Percentiles rank a stretch among this genome's conserved stretches.
phyloP scores from a whole-genome alignment of 257 asterid species.

The Phtheirospermum japonicum region DNA sequence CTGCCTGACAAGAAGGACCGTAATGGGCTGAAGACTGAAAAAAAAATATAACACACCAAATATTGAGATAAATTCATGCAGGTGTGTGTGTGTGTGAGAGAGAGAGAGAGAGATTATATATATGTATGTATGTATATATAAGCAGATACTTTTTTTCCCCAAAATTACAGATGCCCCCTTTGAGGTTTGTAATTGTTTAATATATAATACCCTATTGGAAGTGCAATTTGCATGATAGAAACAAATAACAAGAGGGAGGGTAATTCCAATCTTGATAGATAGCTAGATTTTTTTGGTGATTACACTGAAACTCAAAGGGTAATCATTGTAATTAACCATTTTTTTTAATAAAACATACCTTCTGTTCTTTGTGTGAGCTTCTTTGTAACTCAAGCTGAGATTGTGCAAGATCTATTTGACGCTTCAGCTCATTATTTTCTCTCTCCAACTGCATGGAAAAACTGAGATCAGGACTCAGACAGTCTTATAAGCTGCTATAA shows the following conservation, averaged over 20 bases:
- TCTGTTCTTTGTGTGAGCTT: constrained; percentile 68
- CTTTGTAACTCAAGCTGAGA: constrained; percentile 78
- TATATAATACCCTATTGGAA: not conserved
- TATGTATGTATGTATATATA: too few relatives aligned
- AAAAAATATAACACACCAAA: constrained; percentile 18
- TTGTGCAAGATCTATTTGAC: constrained; percentile 71
- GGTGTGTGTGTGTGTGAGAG: too few relatives aligned
- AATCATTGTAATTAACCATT: not conserved
- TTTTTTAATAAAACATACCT: constrained; percentile 37
- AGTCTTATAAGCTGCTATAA: not conserved
- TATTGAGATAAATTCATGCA: constrained; percentile 4
- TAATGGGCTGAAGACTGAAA: constrained; percentile 61
- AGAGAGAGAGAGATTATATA: too few relatives aligned
- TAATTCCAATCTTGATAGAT: not conserved
- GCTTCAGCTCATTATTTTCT: constrained; percentile 85
- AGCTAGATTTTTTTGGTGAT: not conserved
- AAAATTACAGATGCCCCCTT: not conserved
- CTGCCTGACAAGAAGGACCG: constrained; percentile 73
- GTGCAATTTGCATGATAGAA: not conserved
- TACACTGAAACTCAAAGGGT: not conserved
- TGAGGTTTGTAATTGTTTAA: not conserved
- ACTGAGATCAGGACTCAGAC: constrained; percentile 19
- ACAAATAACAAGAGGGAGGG: not conserved
- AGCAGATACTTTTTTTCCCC: not conserved
- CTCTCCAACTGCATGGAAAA: constrained; percentile 72